Evolutionary conservation across 169 alveolate genomes (phyloP), one percentile per base, ranked within the genome.

Genomic region (Plasmodium coatneyi): DNA sequence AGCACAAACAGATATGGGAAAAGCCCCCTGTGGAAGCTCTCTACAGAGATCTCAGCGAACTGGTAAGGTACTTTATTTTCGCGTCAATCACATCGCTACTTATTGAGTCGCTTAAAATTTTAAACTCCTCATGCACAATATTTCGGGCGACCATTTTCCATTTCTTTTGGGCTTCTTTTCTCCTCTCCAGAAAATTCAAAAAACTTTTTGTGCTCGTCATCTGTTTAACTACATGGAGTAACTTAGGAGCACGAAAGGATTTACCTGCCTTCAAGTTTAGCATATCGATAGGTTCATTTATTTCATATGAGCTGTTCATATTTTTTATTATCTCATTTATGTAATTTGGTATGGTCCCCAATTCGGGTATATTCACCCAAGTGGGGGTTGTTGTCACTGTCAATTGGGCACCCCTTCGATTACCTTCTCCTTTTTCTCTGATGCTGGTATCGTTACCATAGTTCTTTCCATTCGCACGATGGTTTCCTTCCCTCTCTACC

Each of bases 251-350:
- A 25, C 82, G 83, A 87, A 87, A 87, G 22, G 90, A 87, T 79
- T 87, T 87, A 16, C 54, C 74, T 10, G 60, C 56, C 25, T 87
- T 87, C 36, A 87, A 79, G 30, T 87, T 87, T 60, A 87, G 71
- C 71, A 87, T 16, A 49, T 87, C 93, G 71, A 87, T 80, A 30
- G 46, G 54, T 41, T 80, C 93, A 54, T 87, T 87, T 28, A 87
- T 80, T 66, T 87, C 87, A 43, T 87, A 87, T 78, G 89, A 72
- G 36, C 56, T 87, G 83, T 80, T 87, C 93, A 87, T 87, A 43
- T 87, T 60, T n/a, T 87, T 87, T 87, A 87, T 87, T 56, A 87
- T 78, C 52, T 87, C 80, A 34, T 78, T 87, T 87, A 87, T 60
- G 71, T 79, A 39, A 39, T 72, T 43, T 22, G 93, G 87, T 22